Evolutionary conservation across 768 basidiomycete species (phyloP), one percentile per base, ranked within the genome.

Genomic region (Tulasnella sp.): DNA sequence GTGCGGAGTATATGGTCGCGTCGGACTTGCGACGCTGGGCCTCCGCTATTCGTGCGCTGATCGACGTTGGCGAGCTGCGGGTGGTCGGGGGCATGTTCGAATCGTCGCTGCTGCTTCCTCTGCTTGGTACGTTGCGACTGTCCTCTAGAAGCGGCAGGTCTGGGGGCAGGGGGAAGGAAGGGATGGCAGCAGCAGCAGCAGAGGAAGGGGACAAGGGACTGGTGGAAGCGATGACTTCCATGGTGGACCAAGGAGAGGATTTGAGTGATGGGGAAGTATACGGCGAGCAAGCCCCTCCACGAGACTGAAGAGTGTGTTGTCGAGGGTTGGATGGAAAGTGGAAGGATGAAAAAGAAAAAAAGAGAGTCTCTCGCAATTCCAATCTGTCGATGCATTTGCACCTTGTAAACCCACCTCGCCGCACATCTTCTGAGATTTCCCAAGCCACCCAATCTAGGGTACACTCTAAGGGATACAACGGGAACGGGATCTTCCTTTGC

Each of bases 341-440:
- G 34, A 68, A 68, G 18, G 62, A 68, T 27, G 34, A 34, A 68
- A 68, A 68, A 68, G 31, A 36, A 14, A 34, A 19, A 10, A 14
- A 1, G 3, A 3, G 8, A 14, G 8, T 4, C 16, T 42, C 21
- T 48, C 48, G 12, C 18, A 42, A 14, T 48, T 48, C 48, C 48
- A 48, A 16, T 48, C 19, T 6, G 24, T 31, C 58, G 58, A 62
- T 68, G 31, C 62, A 68, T 36, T 42, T 68, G 62, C 62, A 68
- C 62, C 34, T 68, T 68, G 62, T 68, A 68, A 68, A 74, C 73
- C 73, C 38, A 74, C 73, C 18, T 40, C 73, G 73, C 39, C 73
- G 73, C 62, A 68, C 73, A 46, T n/a, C 24, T 74, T 74, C 73
- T n/a, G 73, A 7, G 73, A 74, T 74, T 74, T 74, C 73, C 73